Conservation (phyloP, 768 basidiomycete species). For the Suillus luteus region DNA sequence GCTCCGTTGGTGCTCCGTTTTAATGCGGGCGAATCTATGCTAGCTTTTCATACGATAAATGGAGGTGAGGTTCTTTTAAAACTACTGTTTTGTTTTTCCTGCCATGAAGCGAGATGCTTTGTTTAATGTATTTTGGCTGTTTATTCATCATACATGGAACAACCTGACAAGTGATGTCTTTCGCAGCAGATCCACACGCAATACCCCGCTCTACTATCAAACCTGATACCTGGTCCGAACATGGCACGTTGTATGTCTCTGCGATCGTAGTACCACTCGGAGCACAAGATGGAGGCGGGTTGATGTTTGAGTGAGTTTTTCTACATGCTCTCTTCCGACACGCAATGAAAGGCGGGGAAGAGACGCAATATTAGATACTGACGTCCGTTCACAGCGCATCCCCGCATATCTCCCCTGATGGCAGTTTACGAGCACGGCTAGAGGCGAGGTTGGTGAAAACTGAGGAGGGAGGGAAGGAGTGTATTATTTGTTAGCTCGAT, state of each 20-base stretch:
- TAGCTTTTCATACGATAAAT: neutral
- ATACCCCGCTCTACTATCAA: slow-evolving; percentile 11
- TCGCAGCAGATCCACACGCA: slow-evolving; percentile 8
- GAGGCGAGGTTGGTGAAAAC: slow-evolving; percentile 47
- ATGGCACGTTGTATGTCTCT: slow-evolving; percentile 17
- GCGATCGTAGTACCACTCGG: slow-evolving; percentile 44
- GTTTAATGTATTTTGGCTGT: neutral
- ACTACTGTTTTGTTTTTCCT: neutral
- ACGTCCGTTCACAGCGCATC: slow-evolving; percentile 37
- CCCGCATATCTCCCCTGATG: slow-evolving; percentile 48
- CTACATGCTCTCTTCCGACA: neutral
- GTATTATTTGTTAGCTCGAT: slow-evolving; percentile 43
- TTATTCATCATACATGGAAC: neutral
- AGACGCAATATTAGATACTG: neutral
- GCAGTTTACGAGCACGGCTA: slow-evolving; percentile 44
- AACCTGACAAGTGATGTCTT: neutral
- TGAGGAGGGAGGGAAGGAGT: slow-evolving; percentile 33
- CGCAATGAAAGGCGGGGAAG: neutral
- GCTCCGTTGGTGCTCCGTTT: slow-evolving; percentile 1
- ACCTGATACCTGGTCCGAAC: slow-evolving; percentile 19
- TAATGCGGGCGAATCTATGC: neutral
- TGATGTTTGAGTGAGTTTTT: slow-evolving; percentile 55
- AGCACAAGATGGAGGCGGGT: slow-evolving; percentile 41
- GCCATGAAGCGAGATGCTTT: neutral
- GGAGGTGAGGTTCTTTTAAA: neutral